These are phyloP conservation scores for Rosa rugosa DNA, from an alignment of 306 rosid genomes.

Conservation along the genomic window DNA sequence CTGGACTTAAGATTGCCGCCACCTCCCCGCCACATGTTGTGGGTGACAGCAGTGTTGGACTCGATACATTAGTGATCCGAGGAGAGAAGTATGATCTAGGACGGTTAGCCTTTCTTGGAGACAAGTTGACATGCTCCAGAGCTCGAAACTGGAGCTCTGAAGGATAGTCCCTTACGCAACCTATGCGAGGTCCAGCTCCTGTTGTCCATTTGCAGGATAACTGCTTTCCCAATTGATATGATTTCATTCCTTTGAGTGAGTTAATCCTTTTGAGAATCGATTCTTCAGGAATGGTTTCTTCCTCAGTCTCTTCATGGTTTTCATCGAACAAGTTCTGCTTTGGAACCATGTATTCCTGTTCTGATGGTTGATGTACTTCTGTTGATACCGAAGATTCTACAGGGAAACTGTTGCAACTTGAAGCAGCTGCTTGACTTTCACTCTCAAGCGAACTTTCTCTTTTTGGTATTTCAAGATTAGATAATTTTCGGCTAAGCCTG, in stretches of 20 bases:
- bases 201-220: constrained; percentile 97
- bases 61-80: constrained; percentile 30
- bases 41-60: constrained; percentile 34
- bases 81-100: constrained; percentile 38
- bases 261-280: constrained; percentile 71
- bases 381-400: constrained; percentile 29
- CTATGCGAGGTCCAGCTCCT: constrained; percentile 94
- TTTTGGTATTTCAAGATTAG: constrained; percentile 62
- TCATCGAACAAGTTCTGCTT: constrained; percentile 33
- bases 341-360: constrained; percentile 29
- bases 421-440: constrained; percentile 26
- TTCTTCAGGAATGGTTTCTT: constrained; percentile 58
- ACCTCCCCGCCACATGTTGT: constrained; percentile 28
- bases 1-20: constrained; percentile 11
- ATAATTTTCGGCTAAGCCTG: constrained; percentile 35
- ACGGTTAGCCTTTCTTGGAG: constrained; percentile 61
- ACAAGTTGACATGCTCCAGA: constrained; percentile 80
- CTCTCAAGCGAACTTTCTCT: constrained; percentile 27
- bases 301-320: constrained; percentile 39
- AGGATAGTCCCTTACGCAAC: constrained; percentile 92
- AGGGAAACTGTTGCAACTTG: constrained; percentile 12
- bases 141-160: constrained; percentile 78
- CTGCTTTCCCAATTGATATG: constrained; percentile 88
- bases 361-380: constrained; percentile 21
- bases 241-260: constrained; percentile 71